A percentile compares a stretch with the other conserved stretches of the same genome.
Conservation (phyloP, 2,329 filamentous ascomycete genomes). For the Elsinoe arachidis region DNA sequence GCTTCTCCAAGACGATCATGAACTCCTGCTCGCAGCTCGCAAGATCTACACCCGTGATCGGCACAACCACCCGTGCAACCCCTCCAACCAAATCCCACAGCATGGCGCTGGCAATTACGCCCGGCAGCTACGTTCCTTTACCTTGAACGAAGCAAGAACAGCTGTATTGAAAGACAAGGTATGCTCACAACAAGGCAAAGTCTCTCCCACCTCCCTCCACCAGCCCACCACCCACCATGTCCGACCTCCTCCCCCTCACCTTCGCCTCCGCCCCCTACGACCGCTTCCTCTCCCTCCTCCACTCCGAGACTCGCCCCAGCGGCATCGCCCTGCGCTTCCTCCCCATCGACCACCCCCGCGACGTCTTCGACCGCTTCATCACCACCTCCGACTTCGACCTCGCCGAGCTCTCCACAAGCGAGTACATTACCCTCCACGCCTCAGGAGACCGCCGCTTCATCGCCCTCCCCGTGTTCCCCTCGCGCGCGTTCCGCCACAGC, state of each 20-base stretch:
- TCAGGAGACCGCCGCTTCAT: conserved; percentile 22
- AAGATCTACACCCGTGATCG: not conserved
- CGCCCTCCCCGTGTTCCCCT: conserved; percentile 28
- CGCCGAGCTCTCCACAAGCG: conserved; percentile 26
- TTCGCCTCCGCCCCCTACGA: conserved; percentile 26
- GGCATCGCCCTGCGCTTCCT: conserved; percentile 29
- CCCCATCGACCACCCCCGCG: conserved; percentile 24
- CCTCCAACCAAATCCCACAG: not conserved
- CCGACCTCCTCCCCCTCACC: conserved; percentile 7
- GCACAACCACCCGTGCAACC: not conserved
- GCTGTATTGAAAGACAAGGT: not conserved
- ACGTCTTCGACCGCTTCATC: conserved; percentile 29
- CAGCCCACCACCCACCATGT: conserved; percentile 1
- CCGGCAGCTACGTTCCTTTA: not conserved
- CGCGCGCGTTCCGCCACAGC: conserved; percentile 27
- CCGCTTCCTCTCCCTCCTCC: conserved; percentile 24
- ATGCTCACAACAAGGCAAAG: not conserved
- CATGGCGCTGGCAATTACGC: not conserved
- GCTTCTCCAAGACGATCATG: not conserved
- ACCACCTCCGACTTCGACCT: conserved; percentile 23
- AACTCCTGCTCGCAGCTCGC: not conserved
- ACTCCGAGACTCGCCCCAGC: conserved; percentile 22
- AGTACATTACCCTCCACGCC: conserved; percentile 25
- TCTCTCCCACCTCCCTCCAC: not conserved
- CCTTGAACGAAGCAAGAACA: not conserved